Evolutionary conservation across 192 early-diverging fungal species (phyloP).

Genomic region (Coemansia sp.): DNA sequence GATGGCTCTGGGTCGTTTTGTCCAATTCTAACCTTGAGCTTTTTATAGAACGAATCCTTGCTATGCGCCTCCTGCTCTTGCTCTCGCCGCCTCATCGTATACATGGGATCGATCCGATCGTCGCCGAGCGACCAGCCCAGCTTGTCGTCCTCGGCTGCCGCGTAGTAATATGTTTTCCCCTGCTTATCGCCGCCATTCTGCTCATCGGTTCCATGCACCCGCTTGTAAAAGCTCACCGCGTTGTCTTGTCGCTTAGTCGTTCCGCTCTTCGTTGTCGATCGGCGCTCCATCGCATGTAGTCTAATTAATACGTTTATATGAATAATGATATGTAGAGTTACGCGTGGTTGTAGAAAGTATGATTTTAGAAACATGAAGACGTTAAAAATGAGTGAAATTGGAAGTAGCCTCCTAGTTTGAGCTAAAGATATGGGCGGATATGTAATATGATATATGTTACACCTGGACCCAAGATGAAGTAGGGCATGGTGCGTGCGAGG

Average conservation of each 20-base stretch:
- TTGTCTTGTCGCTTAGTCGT: conserved; percentile 12
- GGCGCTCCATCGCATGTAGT: conserved; percentile 5
- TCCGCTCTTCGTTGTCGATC: neutral
- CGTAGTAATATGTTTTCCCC: conserved; percentile 6
- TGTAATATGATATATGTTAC: neutral
- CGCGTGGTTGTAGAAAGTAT: neutral
- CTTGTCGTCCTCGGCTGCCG: conserved; percentile 38
- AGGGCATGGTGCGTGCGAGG: conserved; percentile 1
- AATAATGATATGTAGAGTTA: neutral
- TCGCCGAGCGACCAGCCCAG: conserved; percentile 30
- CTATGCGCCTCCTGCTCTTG: conserved; percentile 19
- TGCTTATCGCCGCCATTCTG: neutral
- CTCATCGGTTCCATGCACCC: conserved; percentile 19
- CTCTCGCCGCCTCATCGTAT: conserved; percentile 36
- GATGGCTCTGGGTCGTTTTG: neutral
- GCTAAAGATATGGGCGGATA: neutral
- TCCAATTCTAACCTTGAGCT: conserved; percentile 18
- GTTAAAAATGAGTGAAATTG: neutral
- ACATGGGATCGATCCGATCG: conserved; percentile 39
- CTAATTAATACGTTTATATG: neutral
- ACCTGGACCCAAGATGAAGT: conserved; percentile 19
- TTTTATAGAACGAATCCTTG: conserved; percentile 41
- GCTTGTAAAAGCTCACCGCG: conserved; percentile 24
- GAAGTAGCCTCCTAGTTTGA: neutral
- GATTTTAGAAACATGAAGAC: neutral